A percentile compares a stretch with the other conserved stretches of the same genome.
phyloP scores from a whole-genome alignment of 2,329 filamentous ascomycete genomes.

The Penicillium sp. region DNA sequence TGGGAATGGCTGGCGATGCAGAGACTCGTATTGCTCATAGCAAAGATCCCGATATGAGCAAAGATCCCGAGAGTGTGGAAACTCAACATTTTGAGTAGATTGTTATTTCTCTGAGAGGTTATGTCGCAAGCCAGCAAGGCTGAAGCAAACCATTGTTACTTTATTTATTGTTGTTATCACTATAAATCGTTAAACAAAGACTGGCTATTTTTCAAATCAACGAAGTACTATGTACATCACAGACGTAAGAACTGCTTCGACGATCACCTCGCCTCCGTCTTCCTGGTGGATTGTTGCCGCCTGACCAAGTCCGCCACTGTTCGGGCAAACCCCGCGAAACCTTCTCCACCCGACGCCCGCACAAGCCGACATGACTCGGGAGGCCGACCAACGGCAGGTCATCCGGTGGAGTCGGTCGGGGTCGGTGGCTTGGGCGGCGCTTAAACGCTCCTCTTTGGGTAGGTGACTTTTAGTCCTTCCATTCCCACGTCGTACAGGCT shows the following conservation, averaged over 20 bases:
- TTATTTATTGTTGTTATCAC: not conserved
- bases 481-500: constrained; percentile 7
- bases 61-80: constrained; percentile 16
- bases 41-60: too few relatives aligned
- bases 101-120: not conserved
- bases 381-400: constrained; percentile 9
- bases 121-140: not conserved
- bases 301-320: not conserved
- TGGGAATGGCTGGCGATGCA: constrained; percentile 29
- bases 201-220: too few relatives aligned
- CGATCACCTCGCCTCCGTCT: not conserved
- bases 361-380: constrained; percentile 5
- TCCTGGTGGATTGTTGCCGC: not conserved
- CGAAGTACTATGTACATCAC: too few relatives aligned
- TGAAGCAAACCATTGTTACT: not conserved
- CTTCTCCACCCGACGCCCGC: not conserved
- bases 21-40: constrained; percentile 20
- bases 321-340: constrained; percentile 12
- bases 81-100: constrained; percentile 30
- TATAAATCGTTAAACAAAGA: too few relatives aligned
- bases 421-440: constrained; percentile 11
- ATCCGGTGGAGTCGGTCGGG: constrained; percentile 1
- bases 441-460: constrained; percentile 23
- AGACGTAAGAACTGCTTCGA: not conserved
- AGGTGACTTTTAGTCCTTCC: constrained; percentile 10